Conservation (phyloP, 495 filamentous ascomycete species). For the Amphirosellinia nigrospora region DNA sequence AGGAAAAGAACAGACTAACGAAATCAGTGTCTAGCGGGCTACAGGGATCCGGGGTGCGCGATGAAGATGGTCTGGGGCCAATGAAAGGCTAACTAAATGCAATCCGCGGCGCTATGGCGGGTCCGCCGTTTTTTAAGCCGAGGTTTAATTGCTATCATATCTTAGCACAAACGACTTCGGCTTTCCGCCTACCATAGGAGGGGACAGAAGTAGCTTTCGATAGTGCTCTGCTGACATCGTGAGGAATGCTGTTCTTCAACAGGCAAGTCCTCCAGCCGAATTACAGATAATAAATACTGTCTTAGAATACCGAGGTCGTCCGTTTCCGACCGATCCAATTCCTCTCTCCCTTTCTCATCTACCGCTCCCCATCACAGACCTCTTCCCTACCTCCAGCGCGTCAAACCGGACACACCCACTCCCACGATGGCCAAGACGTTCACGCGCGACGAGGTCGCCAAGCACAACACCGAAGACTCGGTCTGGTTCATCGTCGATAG, state of each 20-base stretch:
- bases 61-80: background rate
- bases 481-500: slow-evolving; percentile 85
- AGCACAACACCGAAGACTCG: slow-evolving; percentile 83
- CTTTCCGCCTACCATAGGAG: background rate
- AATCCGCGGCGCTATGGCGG: background rate
- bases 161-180: background rate
- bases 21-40: background rate
- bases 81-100: slow-evolving; percentile 3
- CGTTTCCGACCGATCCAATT: background rate
- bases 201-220: background rate
- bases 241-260: slow-evolving; percentile 1
- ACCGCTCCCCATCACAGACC: background rate
- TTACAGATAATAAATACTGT: slow-evolving; percentile 14
- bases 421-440: slow-evolving; percentile 54
- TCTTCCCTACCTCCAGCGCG: background rate
- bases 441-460: slow-evolving; percentile 77
- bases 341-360: background rate
- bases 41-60: background rate
- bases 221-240: slow-evolving; percentile 17
- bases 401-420: background rate
- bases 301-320: background rate
- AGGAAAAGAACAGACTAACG: slow-evolving; percentile 6
- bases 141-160: slow-evolving; percentile 11
- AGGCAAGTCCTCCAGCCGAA: background rate
- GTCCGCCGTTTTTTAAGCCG: background rate